Conservation (phyloP, 73 alveolate genomes). For the Diophrys sp. region DNA sequence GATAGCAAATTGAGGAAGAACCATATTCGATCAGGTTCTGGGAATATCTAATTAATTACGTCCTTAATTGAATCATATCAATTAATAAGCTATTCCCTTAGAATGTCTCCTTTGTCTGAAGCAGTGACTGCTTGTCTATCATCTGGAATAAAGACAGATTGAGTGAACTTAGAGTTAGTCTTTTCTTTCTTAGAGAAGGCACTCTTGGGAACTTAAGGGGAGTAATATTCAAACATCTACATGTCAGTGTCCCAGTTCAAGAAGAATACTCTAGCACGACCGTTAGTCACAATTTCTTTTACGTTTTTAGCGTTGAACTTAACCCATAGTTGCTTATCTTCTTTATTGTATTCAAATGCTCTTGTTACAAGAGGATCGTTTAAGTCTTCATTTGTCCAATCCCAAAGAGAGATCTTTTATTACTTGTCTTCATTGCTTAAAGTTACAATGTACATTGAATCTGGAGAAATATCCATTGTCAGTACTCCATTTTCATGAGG, state of each 20-base stretch:
- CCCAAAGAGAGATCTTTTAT: conserved; percentile 56
- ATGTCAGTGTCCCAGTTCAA: conserved; percentile 74
- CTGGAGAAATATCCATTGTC: conserved; percentile 79
- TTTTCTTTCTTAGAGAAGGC: conserved; percentile 64
- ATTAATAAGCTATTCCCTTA: no score
- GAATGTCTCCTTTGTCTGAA: conserved; percentile 88
- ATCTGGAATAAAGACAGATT: conserved; percentile 90
- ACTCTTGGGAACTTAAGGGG: conserved; percentile 60
- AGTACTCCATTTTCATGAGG: conserved; percentile 96
- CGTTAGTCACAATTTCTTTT: conserved; percentile 74
- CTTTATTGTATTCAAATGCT: conserved; percentile 38
- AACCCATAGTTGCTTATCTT: conserved; percentile 47
- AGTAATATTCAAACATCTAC: conserved; percentile 65
- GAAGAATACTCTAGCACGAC: conserved; percentile 72
- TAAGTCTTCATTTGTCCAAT: conserved; percentile 44
- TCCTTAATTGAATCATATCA: no score
- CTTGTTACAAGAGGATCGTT: conserved; percentile 48
- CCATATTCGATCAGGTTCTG: no score
- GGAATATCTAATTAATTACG: no score
- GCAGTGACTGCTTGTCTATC: conserved; percentile 92
- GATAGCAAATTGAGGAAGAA: no score
- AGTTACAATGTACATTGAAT: conserved; percentile 45
- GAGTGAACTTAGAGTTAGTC: conserved; percentile 83
- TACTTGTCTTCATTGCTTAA: conserved; percentile 56
- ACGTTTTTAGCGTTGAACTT: conserved; percentile 51